A percentile compares a stretch with the other conserved stretches of the same genome.
phyloP scores from a whole-genome alignment of 495 filamentous ascomycete genomes.

The Thozetella sp. region DNA sequence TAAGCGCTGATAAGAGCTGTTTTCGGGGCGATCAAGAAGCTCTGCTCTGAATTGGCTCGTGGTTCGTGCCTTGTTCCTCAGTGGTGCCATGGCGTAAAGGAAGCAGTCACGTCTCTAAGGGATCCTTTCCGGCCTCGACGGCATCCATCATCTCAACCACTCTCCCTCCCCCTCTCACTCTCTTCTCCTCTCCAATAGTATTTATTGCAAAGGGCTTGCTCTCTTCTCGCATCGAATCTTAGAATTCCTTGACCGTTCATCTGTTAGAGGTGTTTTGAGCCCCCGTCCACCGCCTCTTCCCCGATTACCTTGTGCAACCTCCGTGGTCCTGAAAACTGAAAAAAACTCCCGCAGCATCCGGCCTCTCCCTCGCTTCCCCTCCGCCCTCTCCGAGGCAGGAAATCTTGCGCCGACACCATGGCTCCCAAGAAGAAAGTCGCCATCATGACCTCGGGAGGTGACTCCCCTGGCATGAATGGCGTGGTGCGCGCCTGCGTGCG shows the following conservation, averaged over 20 bases:
- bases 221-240: not conserved
- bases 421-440: constrained; percentile 76
- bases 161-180: not conserved
- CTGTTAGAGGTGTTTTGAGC: no score
- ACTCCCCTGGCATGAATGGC: constrained; percentile 98
- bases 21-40: not conserved
- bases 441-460: constrained; percentile 95
- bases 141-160: not conserved
- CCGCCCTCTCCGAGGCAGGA: not conserved
- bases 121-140: not conserved
- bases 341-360: constrained; percentile 14
- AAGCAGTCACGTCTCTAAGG: not conserved
- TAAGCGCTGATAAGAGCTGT: constrained; percentile 14
- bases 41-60: not conserved
- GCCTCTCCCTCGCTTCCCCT: constrained; percentile 10
- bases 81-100: not conserved
- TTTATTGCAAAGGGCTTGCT: no score
- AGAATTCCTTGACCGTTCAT: not conserved
- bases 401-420: not conserved
- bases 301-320: constrained; percentile 21
- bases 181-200: not conserved
- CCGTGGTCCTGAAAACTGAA: no score
- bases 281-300: constrained; percentile 7
- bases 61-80: not conserved
- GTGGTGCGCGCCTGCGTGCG: constrained; percentile 92